Evolutionary conservation across 2,329 filamentous ascomycete genomes (phyloP), one percentile per base, ranked within the genome.

Genomic region (Fusarium camptoceras): DNA sequence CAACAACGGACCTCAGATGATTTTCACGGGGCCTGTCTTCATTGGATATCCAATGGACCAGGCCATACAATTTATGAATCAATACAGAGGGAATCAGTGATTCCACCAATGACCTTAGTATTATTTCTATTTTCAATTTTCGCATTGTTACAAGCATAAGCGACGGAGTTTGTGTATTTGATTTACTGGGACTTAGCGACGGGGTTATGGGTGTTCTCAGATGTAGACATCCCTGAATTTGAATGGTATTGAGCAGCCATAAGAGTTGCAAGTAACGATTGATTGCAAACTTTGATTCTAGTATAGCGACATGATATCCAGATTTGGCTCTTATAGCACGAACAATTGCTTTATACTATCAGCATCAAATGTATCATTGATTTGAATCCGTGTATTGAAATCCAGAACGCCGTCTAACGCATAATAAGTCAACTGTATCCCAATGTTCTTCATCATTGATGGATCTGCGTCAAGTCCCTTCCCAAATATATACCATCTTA

Each of bases 1-100:
- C 8, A 66, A 68, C 41, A 76, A 73, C 12, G 71, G 72, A 12
- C 88, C 92, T 12, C 91, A 92, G 73, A 92, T 98, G 87, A 85
- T 97, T 1, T 97, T 98, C 76, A 97, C 93, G 11, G 95, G 95
- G 0, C 95, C 95, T 0, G 94, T 98, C 1, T 98, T 98, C 76
- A 93, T 98, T 74, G 95, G 95, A 0, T 98, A 97, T 76, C 89
- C 91, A 12, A 87, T 94, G 66, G 93, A 97, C 64, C 91, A 97
- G 77, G 92, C 93, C n/a, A 87, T 93, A 25, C 85, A 88, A 57
- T 86, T 97, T 54, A 87, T 97, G 83, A 89, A 92, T 72, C 85
- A 88, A 58, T 86, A 84, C 63, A 84, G 77, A 73, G 73, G 73
- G 57, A 71, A 59, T 50, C 71, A 73, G 69, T 76, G 49, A 77